Conservation (phyloP, 129 eudicot genomes). For the carrot (Daucus carota) region DH1_v3.0 NC_030383.2:60782501-60783000, state of each 20-base stretch:
- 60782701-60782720: conserved; percentile 1
- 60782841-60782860: background rate
- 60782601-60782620: background rate
- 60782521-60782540: conserved; percentile 7
- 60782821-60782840: background rate
- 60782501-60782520: background rate
- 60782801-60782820: conserved; percentile 5
- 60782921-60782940: background rate
- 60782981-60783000: too few relatives aligned
- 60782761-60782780: conserved; percentile 4
- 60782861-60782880: background rate
- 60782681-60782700: background rate
- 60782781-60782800: conserved; percentile 6
- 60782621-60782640: background rate
- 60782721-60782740: background rate
- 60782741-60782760: conserved; percentile 3
- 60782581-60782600: too few relatives aligned
- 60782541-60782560: background rate
- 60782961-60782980: background rate
- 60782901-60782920: background rate
- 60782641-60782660: background rate
- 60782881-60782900: background rate
- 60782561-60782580: background rate
- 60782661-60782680: too few relatives aligned
- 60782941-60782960: background rate